A percentile compares a stretch with the other conserved stretches of the same genome.
These are phyloP conservation scores for Umbilicus rupestris DNA, from an alignment of 164 flowering plant genomes.

Conservation along the genomic window DNA sequence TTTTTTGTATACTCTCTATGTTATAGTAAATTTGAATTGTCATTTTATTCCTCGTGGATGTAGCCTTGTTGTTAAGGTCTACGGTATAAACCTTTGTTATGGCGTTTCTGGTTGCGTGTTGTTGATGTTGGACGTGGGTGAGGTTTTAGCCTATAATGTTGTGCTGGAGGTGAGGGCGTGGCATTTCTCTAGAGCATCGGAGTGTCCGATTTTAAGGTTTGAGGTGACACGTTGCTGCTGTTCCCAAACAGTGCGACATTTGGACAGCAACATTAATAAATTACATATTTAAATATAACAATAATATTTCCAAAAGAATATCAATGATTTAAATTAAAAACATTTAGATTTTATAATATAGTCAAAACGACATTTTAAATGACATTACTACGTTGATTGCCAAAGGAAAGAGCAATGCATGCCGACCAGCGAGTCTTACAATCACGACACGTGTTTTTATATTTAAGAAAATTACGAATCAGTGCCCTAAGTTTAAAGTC, in stretches of 20 bases:
- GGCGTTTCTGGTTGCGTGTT: too few species aligned
- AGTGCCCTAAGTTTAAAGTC: neutral
- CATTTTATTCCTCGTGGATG: too few species aligned
- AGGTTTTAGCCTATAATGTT: neutral
- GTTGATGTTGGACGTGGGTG: neutral
- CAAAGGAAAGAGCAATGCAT: neutral
- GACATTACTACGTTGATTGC: too few species aligned
- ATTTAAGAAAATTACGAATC: neutral
- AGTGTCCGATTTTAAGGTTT: slow-evolving; percentile 2
- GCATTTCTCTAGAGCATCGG: neutral
- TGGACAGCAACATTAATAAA: neutral
- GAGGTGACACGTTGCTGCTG: neutral
- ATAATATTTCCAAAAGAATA: too few species aligned
- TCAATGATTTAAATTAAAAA: too few species aligned
- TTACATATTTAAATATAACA: too few species aligned
- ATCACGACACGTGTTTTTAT: neutral
- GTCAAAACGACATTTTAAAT: too few species aligned
- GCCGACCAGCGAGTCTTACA: neutral
- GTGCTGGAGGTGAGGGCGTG: neutral
- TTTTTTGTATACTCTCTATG: too few species aligned
- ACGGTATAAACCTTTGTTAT: too few species aligned
- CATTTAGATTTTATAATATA: too few species aligned
- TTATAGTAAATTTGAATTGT: too few species aligned
- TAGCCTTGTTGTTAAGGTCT: too few species aligned
- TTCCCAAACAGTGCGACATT: neutral